Conservation (phyloP, 768 basidiomycete genomes). For the Trametes elegans region DNA sequence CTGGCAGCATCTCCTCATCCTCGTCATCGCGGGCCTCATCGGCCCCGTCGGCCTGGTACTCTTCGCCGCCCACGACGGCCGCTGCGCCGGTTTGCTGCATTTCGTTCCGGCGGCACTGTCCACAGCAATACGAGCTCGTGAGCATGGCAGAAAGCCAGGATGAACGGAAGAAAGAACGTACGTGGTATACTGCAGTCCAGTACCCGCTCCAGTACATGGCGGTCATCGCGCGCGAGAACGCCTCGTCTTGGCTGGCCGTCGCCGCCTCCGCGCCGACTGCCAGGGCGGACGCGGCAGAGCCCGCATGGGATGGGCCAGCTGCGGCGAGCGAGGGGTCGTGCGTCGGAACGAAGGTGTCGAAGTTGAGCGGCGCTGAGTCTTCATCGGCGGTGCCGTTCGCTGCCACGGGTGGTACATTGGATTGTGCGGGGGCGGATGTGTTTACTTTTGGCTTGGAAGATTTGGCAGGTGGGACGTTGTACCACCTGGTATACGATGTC, state of each 20-base stretch:
- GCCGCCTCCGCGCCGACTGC: slow-evolving; percentile 9
- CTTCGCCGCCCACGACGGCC: slow-evolving; percentile 32
- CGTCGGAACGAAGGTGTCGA: slow-evolving; percentile 65
- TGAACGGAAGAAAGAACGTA: slow-evolving; percentile 32
- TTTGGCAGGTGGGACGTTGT: slow-evolving; percentile 53
- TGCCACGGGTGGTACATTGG: background rate
- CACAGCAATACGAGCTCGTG: background rate
- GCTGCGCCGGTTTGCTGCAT: slow-evolving; percentile 10
- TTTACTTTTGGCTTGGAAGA: slow-evolving; percentile 15
- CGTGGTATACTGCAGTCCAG: slow-evolving; percentile 86
- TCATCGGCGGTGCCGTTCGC: slow-evolving; percentile 28
- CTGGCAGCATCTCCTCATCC: slow-evolving; percentile 22
- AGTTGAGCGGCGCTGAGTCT: slow-evolving; percentile 65
- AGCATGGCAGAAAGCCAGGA: background rate
- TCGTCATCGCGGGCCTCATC: slow-evolving; percentile 14
- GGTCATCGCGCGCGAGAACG: slow-evolving; percentile 68
- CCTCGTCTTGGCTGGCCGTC: slow-evolving; percentile 65
- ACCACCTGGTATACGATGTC: slow-evolving; percentile 56
- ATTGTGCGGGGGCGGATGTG: background rate
- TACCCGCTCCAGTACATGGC: slow-evolving; percentile 90
- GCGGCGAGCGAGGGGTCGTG: slow-evolving; percentile 63
- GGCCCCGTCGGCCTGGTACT: slow-evolving; percentile 3
- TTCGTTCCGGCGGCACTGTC: slow-evolving; percentile 17
- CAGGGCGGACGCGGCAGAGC: slow-evolving; percentile 14
- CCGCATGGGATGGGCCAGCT: slow-evolving; percentile 13